Conservation (phyloP, 2,329 filamentous ascomycete species). For the Curvularia verruculosa region DNA sequence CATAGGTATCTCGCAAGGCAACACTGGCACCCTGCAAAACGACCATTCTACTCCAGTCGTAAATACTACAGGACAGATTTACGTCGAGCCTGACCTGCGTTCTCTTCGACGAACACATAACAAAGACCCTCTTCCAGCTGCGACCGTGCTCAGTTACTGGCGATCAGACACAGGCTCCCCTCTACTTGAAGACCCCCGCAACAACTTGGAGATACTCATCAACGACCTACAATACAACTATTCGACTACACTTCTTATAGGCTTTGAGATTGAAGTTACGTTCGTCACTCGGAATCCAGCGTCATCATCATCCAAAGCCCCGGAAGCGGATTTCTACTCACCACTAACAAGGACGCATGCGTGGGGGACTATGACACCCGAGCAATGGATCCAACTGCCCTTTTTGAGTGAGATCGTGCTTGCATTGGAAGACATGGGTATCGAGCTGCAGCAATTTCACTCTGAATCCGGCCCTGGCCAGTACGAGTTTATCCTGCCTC, state of each 20-base stretch:
- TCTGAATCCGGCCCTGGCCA: constrained; percentile 75
- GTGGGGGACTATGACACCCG: constrained; percentile 70
- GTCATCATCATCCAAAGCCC: constrained; percentile 29
- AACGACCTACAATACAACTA: constrained; percentile 58
- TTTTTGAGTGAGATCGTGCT: constrained; percentile 71
- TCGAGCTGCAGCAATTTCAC: constrained; percentile 75
- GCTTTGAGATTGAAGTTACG: constrained; percentile 83
- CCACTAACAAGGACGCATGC: constrained; percentile 69
- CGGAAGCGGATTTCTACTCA: constrained; percentile 35
- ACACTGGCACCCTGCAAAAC: constrained; percentile 70
- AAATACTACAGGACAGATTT: constrained; percentile 68
- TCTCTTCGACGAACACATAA: constrained; percentile 63
- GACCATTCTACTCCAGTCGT: constrained; percentile 64
- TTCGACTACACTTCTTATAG: constrained; percentile 67
- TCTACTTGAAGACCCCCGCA: constrained; percentile 66
- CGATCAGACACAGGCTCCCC: constrained; percentile 60
- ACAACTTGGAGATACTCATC: constrained; percentile 55
- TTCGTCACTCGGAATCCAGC: constrained; percentile 62
- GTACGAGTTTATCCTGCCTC: constrained; percentile 76
- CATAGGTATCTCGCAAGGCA: constrained; percentile 68
- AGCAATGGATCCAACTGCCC: constrained; percentile 64
- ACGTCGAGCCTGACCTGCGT: constrained; percentile 68
- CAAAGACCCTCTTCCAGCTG: constrained; percentile 57
- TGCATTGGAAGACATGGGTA: constrained; percentile 64
- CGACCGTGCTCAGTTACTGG: constrained; percentile 72